Evolutionary conservation across 176 grass and related monocot species (phyloP).

Genomic region (Poa pratensis): DNA sequence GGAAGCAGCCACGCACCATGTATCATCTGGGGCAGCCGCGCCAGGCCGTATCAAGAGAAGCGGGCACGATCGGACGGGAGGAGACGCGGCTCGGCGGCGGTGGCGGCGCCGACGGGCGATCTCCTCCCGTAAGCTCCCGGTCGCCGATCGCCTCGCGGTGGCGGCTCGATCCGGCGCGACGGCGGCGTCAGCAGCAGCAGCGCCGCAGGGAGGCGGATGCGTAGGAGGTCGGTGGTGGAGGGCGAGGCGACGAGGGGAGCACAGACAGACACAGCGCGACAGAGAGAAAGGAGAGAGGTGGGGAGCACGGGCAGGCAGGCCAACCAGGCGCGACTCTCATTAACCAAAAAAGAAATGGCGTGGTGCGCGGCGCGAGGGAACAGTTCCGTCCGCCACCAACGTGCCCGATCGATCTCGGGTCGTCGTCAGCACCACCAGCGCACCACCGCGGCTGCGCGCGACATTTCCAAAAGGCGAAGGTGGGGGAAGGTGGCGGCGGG

Average conservation of each 20-base stretch:
- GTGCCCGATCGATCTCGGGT: slow-evolving; percentile 36
- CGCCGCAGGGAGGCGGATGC: not conserved
- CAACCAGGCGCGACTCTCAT: slow-evolving; percentile 50
- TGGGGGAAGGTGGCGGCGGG: slow-evolving; percentile 32
- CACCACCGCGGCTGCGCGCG: slow-evolving; percentile 32
- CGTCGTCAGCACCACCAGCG: slow-evolving; percentile 41
- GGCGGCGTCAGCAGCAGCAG: not conserved
- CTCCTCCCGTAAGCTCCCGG: slow-evolving; percentile 51
- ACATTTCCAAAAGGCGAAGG: slow-evolving; percentile 41
- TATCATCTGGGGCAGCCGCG: slow-evolving; percentile 56
- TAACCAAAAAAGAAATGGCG: slow-evolving; percentile 39
- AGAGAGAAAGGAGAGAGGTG: not conserved
- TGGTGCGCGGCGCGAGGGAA: slow-evolving; percentile 31
- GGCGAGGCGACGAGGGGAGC: slow-evolving; percentile 37
- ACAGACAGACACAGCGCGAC: not conserved
- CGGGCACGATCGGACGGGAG: slow-evolving; percentile 51
- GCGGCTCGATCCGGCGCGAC: slow-evolving; percentile 40
- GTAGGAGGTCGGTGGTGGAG: slow-evolving; percentile 22
- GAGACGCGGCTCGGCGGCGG: slow-evolving; percentile 58
- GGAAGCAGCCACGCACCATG: slow-evolving; percentile 50
- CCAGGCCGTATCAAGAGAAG: slow-evolving; percentile 1
- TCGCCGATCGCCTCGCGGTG: slow-evolving; percentile 40
- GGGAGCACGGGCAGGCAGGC: slow-evolving; percentile 8
- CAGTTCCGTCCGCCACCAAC: slow-evolving; percentile 33
- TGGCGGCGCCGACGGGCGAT: slow-evolving; percentile 51